Conservation (phyloP, 352 stramenopile genomes). For the Pythium sukuiense region DNA sequence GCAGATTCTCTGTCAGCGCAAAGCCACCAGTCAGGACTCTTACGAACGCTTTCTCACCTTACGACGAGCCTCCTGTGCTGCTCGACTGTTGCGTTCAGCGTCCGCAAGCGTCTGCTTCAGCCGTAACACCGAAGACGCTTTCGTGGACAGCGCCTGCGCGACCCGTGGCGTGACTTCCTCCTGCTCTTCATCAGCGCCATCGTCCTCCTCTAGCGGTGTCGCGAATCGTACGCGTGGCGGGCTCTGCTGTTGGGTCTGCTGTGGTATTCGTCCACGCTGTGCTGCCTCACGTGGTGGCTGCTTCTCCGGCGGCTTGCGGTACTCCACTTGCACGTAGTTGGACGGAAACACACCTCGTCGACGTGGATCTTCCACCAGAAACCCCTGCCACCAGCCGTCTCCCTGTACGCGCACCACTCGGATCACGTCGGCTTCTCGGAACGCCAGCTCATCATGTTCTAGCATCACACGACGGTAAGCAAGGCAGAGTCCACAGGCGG, state of each 20-base stretch:
- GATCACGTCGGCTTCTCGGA: conserved; percentile 45
- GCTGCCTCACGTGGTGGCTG: neutral
- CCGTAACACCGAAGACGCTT: conserved; percentile 34
- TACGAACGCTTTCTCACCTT: conserved; percentile 30
- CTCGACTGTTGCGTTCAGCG: conserved; percentile 39
- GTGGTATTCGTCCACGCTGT: conserved; percentile 9
- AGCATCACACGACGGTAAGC: too few species aligned
- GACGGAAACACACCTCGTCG: conserved; percentile 55
- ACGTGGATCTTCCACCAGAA: conserved; percentile 30
- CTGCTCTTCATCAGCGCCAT: conserved; percentile 24
- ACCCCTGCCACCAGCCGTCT: conserved; percentile 67
- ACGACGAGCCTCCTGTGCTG: conserved; percentile 33
- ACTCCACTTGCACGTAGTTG: conserved; percentile 66
- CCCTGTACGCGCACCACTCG: conserved; percentile 53
- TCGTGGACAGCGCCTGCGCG: conserved; percentile 15
- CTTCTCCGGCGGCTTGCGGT: conserved; percentile 17
- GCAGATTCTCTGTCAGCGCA: neutral
- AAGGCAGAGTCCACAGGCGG: too few species aligned
- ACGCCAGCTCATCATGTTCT: conserved; percentile 61
- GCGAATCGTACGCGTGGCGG: conserved; percentile 15
- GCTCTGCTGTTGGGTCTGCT: conserved; percentile 23
- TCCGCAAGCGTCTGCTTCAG: conserved; percentile 46
- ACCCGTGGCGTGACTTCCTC: conserved; percentile 17
- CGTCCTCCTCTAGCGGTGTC: conserved; percentile 10
- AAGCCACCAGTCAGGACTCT: neutral